Conservation (phyloP, 352 stramenopile genomes). For the Pythium utonaiense region DNA sequence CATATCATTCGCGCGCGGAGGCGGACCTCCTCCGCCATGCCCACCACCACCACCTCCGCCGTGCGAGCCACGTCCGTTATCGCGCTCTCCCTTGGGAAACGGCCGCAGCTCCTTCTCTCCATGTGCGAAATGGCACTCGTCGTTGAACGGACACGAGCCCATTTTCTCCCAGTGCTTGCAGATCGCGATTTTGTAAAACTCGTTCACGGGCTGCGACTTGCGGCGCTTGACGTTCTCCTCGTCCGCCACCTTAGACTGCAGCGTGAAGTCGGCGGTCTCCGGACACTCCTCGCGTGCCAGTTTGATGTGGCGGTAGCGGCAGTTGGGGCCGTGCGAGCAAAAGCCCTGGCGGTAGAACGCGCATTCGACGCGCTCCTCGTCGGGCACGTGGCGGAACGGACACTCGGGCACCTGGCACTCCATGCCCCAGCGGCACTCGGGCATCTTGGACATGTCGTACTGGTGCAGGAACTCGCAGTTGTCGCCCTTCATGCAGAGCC, state of each 20-base stretch:
- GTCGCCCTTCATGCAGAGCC: conserved; percentile 97
- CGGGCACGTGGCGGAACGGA: conserved; percentile 94
- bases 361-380: conserved; percentile 95
- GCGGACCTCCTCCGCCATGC: not conserved
- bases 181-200: conserved; percentile 97
- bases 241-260: conserved; percentile 89
- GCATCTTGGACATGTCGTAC: conserved; percentile 97
- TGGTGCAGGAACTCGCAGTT: conserved; percentile 96
- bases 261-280: conserved; percentile 91
- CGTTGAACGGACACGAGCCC: conserved; percentile 94
- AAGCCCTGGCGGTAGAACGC: conserved; percentile 98
- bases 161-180: conserved; percentile 97
- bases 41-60: conserved; percentile 7
- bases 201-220: conserved; percentile 90
- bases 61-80: conserved; percentile 20
- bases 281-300: conserved; percentile 91
- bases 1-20: not conserved
- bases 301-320: conserved; percentile 93
- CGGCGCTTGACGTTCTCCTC: conserved; percentile 87
- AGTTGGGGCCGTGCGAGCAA: conserved; percentile 96
- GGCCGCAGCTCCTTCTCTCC: conserved; percentile 90
- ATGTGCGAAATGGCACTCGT: conserved; percentile 97
- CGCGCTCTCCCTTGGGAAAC: conserved; percentile 78
- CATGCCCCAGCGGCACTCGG: conserved; percentile 95
- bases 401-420: conserved; percentile 96